Conservation (phyloP, 345 rosid species). For the Odontarrhena argentea region DNA sequence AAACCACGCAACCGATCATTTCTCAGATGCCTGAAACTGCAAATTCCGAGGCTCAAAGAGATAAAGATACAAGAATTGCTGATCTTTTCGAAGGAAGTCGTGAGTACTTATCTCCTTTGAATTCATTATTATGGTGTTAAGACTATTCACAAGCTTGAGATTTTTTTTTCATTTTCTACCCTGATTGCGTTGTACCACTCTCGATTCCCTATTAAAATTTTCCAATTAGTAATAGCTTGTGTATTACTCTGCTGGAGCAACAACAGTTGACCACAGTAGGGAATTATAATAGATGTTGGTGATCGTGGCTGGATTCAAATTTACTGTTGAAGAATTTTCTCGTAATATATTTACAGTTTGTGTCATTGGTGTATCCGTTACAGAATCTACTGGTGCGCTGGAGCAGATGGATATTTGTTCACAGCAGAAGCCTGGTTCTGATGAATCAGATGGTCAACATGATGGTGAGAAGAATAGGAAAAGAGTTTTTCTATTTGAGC, state of each 20-base stretch:
- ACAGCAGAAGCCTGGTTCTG: conserved; percentile 56
- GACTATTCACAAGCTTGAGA: conserved; percentile 1
- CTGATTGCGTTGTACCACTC: neutral
- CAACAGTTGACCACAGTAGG: conserved; percentile 10
- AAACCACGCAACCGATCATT: conserved; percentile 11
- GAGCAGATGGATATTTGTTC: conserved; percentile 61
- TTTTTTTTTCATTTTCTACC: conserved; percentile 8
- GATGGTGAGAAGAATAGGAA: conserved; percentile 65
- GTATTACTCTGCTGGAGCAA: conserved; percentile 7
- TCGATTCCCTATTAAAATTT: neutral
- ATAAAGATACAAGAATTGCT: conserved; percentile 45
- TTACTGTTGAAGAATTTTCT: conserved; percentile 16
- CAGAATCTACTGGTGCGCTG: conserved; percentile 61
- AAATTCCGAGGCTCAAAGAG: conserved; percentile 49
- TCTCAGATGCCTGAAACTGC: conserved; percentile 51
- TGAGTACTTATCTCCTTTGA: conserved; percentile 47
- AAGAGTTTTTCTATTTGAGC: conserved; percentile 37
- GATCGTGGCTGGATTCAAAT: neutral
- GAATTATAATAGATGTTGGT: conserved; percentile 19
- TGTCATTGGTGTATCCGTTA: conserved; percentile 24
- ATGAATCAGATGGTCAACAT: conserved; percentile 57
- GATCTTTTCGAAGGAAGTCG: conserved; percentile 54
- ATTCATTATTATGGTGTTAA: neutral
- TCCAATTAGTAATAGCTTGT: conserved; percentile 10
- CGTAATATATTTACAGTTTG: conserved; percentile 5